phyloP scores from a whole-genome alignment of 2,329 filamentous ascomycete species.

The Paecilomyces sp. region DNA sequence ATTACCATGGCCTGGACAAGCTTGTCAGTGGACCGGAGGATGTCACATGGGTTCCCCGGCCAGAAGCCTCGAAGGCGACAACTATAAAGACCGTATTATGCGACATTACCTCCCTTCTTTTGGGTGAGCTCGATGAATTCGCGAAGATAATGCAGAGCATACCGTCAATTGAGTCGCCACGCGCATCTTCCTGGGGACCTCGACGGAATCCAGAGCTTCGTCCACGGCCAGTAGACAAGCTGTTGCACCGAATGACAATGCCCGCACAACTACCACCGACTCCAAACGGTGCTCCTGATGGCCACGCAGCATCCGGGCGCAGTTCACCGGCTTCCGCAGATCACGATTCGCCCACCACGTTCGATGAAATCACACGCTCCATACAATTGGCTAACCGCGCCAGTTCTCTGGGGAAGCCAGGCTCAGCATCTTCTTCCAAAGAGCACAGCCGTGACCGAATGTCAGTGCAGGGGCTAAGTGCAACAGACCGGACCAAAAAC shows the following conservation, averaged over 20 bases:
- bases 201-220: constrained; percentile 45
- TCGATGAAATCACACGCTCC: constrained; percentile 44
- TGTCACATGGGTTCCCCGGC: constrained; percentile 63
- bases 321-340: constrained; percentile 28
- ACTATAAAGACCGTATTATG: constrained; percentile 78
- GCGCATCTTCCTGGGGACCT: constrained; percentile 37
- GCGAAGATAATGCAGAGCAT: constrained; percentile 66
- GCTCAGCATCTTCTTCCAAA: constrained; percentile 38
- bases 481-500: constrained; percentile 69
- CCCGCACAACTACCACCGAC: constrained; percentile 52
- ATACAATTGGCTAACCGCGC: constrained; percentile 32
- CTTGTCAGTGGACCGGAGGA: constrained; percentile 55
- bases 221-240: constrained; percentile 47
- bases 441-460: constrained; percentile 55
- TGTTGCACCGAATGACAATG: constrained; percentile 71
- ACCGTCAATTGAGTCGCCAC: constrained; percentile 71
- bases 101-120: constrained; percentile 64
- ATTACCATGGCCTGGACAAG: constrained; percentile 53
- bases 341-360: constrained; percentile 45
- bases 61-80: constrained; percentile 62
- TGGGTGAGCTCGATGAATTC: constrained; percentile 68
- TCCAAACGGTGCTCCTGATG: constrained; percentile 24
- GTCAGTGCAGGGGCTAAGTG: constrained; percentile 62
- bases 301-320: constrained; percentile 31
- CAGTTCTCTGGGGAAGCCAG: constrained; percentile 28